Evolutionary conservation across 2,329 filamentous ascomycete genomes (phyloP).

Genomic region (Metarhizium brunneum): DNA sequence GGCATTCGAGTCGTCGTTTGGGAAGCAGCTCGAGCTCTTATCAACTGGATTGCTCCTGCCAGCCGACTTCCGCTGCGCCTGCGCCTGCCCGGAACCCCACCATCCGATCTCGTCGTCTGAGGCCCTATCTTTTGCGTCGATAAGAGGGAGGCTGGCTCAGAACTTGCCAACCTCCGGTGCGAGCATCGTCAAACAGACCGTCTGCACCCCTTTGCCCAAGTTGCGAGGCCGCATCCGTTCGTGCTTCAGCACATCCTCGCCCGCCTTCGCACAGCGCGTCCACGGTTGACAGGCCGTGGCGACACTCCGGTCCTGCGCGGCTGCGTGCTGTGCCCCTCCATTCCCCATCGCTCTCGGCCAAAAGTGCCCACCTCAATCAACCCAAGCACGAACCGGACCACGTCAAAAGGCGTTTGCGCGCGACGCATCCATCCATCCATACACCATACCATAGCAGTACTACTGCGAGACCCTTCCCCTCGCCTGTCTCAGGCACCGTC

Average conservation of each 20-base stretch:
- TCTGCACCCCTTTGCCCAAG: too few relatives aligned
- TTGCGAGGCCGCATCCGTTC: too few relatives aligned
- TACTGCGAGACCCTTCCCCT: too few relatives aligned
- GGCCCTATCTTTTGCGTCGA: background rate
- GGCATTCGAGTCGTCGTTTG: too few relatives aligned
- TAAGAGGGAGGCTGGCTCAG: background rate
- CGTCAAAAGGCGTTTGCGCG: background rate
- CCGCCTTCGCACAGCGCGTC: too few relatives aligned
- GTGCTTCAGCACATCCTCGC: too few relatives aligned
- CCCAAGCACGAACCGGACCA: background rate
- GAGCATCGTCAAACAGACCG: background rate
- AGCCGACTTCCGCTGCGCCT: too few relatives aligned
- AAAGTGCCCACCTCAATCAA: background rate
- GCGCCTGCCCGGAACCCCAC: background rate
- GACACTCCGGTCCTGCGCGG: background rate
- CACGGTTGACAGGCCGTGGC: background rate
- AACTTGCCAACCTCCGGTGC: background rate
- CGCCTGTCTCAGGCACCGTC: background rate
- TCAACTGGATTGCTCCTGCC: too few relatives aligned
- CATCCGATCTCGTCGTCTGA: background rate
- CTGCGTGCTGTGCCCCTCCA: conserved; percentile 1
- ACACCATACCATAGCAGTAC: too few relatives aligned
- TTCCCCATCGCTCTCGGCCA: conserved; percentile 1
- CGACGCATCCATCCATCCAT: background rate
- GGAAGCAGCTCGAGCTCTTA: too few relatives aligned